These are phyloP conservation scores for Lodderomyces pseudojiufengensis DNA, from an alignment of 1,139 yeast genomes.

Conservation along the genomic window DNA sequence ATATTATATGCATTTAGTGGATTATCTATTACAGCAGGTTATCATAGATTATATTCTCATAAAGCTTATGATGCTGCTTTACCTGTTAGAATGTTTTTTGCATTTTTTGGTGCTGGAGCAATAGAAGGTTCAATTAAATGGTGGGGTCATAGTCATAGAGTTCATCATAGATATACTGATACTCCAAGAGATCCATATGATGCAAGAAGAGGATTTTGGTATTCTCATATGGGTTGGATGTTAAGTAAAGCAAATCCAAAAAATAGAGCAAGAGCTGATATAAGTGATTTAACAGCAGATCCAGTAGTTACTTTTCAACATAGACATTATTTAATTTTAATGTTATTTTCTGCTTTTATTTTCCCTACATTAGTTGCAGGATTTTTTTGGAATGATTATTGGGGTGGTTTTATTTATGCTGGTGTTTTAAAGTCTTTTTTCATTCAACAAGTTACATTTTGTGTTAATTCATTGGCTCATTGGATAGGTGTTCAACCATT, in stretches of 20 bases:
- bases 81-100: constrained; percentile 70
- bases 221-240: constrained; percentile 98
- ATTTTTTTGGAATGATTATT: constrained; percentile 78
- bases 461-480: constrained; percentile 97
- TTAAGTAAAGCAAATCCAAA: constrained; percentile 88
- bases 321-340: constrained; percentile 73
- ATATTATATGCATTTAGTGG: constrained; percentile 71
- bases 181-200: constrained; percentile 96
- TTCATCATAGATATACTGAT: constrained; percentile 97
- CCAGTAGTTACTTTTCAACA: constrained; percentile 92
- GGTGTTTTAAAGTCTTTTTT: constrained; percentile 79
- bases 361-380: constrained; percentile 80
- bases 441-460: constrained; percentile 97
- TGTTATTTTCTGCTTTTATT: constrained; percentile 64
- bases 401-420: constrained; percentile 90
- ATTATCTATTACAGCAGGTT: constrained; percentile 85
- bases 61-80: constrained; percentile 74
- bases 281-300: constrained; percentile 84
- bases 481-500: constrained; percentile 98
- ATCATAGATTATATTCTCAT: constrained; percentile 76
- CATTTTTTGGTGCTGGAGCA: constrained; percentile 90
- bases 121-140: constrained; percentile 97
- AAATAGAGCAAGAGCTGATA: constrained; percentile 93
- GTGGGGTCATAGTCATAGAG: constrained; percentile 98
- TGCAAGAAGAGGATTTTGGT: constrained; percentile 95